These are phyloP conservation scores for Zymoseptoria pseudotritici DNA, from an alignment of 2,329 filamentous ascomycete genomes.

Conservation along the genomic window DNA sequence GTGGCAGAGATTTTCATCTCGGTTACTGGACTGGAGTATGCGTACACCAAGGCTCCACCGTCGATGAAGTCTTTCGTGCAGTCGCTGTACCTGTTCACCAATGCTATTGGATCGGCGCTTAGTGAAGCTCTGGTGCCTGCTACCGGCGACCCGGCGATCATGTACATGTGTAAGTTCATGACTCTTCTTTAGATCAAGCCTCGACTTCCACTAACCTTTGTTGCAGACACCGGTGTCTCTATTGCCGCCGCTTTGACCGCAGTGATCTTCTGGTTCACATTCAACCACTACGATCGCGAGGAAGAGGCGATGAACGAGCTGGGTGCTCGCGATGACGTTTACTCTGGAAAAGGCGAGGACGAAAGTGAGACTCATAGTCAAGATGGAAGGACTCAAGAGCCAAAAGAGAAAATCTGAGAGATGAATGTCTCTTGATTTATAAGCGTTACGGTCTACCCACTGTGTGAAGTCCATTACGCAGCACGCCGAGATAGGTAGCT, in stretches of 20 bases:
- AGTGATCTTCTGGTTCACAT: slow-evolving; percentile 24
- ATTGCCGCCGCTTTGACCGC: slow-evolving; percentile 18
- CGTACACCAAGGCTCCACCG: slow-evolving; percentile 41
- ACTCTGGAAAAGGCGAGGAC: slow-evolving; percentile 8
- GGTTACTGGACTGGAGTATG: slow-evolving; percentile 41
- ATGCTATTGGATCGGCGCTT: slow-evolving; percentile 52
- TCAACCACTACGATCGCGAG: slow-evolving; percentile 38
- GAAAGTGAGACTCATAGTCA: slow-evolving; percentile 11
- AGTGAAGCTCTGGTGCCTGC: slow-evolving; percentile 55
- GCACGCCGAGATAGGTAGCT: too few species aligned
- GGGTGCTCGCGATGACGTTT: slow-evolving; percentile 25
- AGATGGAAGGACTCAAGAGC: slow-evolving; percentile 2
- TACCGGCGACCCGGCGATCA: slow-evolving; percentile 45
- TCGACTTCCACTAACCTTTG: too few species aligned
- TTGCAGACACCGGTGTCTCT: slow-evolving; percentile 22
- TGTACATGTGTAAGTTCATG: slow-evolving; percentile 26
- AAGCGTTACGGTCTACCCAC: too few species aligned
- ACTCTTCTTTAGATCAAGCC: too few species aligned
- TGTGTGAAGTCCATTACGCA: too few species aligned
- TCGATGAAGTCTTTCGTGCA: slow-evolving; percentile 44
- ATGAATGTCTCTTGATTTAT: too few species aligned
- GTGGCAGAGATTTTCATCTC: slow-evolving; percentile 41
- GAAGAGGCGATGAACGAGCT: slow-evolving; percentile 47
- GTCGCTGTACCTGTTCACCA: slow-evolving; percentile 54
- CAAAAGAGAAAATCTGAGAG: slow-evolving; percentile 6